These are phyloP conservation scores for Heritiera fomes DNA, from an alignment of 345 rosid genomes.

Conservation along the genomic window DNA sequence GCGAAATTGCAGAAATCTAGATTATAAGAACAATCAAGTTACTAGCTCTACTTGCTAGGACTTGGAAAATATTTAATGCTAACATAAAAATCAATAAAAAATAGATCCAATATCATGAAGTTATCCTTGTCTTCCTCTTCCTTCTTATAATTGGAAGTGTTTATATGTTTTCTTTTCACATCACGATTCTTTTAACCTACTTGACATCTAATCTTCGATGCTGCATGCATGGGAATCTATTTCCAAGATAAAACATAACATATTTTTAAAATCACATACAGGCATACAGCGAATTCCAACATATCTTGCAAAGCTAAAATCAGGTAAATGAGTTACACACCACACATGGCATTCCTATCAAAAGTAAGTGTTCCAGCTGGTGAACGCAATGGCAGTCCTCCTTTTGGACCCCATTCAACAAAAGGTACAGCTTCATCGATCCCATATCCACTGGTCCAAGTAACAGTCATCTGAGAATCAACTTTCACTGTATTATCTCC, in stretches of 20 bases:
- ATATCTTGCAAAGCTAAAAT: slow-evolving; percentile 1
- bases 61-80: not conserved
- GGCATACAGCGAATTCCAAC: not conserved
- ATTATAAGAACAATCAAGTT: not conserved
- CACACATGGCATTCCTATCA: slow-evolving; percentile 54
- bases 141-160: not conserved
- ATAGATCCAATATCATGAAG: not conserved
- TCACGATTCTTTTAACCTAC: not conserved
- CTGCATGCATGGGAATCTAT: not conserved
- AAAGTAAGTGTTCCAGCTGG: slow-evolving; percentile 72
- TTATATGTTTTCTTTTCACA: not conserved
- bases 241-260: not conserved
- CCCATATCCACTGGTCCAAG: slow-evolving; percentile 82
- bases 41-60: not conserved
- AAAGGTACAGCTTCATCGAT: slow-evolving; percentile 56
- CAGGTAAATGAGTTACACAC: slow-evolving; percentile 25
- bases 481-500: slow-evolving; percentile 11
- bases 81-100: not conserved
- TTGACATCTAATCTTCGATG: not conserved
- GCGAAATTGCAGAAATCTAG: not conserved
- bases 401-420: slow-evolving; percentile 65
- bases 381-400: slow-evolving; percentile 38
- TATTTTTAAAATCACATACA: not conserved
- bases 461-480: slow-evolving; percentile 63
- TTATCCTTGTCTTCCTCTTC: not conserved